Base-by-base conservation (phyloP, 2,329 filamentous ascomycete species). In the Neurospora sp. region DNA sequence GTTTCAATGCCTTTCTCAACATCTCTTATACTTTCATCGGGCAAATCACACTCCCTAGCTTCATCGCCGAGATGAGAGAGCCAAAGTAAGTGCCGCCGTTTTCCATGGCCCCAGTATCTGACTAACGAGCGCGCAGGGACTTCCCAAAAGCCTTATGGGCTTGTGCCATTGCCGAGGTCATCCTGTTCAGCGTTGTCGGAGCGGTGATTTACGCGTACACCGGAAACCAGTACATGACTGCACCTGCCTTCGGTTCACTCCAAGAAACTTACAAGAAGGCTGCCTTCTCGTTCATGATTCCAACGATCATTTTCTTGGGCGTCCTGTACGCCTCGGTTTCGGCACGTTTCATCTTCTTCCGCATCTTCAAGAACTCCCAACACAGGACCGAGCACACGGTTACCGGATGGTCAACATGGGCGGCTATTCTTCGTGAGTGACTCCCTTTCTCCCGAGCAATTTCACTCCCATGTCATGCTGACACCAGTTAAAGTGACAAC, bases 1-100 rank as follows among this genome's bases (percentile, higher is more conserved):
- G 90, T 28, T 90, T 97, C 85, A 93, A 89, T 68, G 94, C 94
- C 0, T 97, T 97, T 80, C 85, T 97, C 79, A 97, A 97, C 81
- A 97, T 97, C 77, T 92, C 90, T 81, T 97, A 97, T 79, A 97
- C 94, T 0, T 97, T 97, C 78, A 97, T 97, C 74, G 94, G 94
- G 0, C 94, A 97, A 78, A 97, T 97, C 76, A 97, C 94, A 0
- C 85, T 97, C 15, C 94, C 94, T 0, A 95, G 91, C 75, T 97
- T 97, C 82, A 97, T 97, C 73, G 93, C 94, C 3, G 94, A 97
- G 80, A 97, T 97, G 94, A 91, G 83, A 70, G 84, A 89, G 37
- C 87, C 87, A 1, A 78, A 80, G 82, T 83, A 76, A 67, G 79
- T 36, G 33, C 1, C n/a, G n/a, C 5, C 1, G 28, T 66, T n/a